Base-by-base conservation (phyloP, 2,329 filamentous ascomycete genomes). In the Penicillium expansum region DNA sequence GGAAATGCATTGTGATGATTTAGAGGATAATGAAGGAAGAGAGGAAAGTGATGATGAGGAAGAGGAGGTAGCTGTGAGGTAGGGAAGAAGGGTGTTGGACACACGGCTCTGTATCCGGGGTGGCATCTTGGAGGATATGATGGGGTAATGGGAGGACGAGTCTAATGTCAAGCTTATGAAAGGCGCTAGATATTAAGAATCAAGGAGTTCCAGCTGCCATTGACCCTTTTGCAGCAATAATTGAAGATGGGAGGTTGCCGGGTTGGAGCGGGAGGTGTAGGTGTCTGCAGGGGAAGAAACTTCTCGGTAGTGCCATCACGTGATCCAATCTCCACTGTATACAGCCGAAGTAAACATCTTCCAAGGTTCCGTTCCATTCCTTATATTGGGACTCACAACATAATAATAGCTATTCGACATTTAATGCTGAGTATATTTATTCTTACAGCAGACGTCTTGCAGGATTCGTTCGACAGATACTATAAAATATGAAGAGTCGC, bases 101-200 rank as follows among this genome's bases (percentile, higher is more conserved):
- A 75, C 67, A 47, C 68, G 69, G 62, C 62, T 71, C 56, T 73
- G 68, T 70, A 77, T 67, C 69, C 74, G 71, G 30, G 73, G 73
- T 62, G 74, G 70, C 74, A 77, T 77, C 55, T 63, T 68, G 61
- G 43, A 22, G 54, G 55, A 39, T 45, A 52, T 59, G 48, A 43
- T 22, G 30, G 39, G 43, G 37, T 11, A 48, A 27, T 11, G 16
- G n/a, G 43, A 33, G 18, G 48, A 30, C 47, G 5, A 38, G 51
- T 30, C 38, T 53, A n/a, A 27, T 47, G 48, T 35, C 3, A 22
- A 35, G 18, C 16, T 18, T 10, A 43, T 30, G 30, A 14, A 22
- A 24, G 38, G n/a, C n/a, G 22, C 38, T 50, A 38, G n/a, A 51
- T 42, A 22, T 38, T 13, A 38, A 51, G 51, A 50, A 48, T 45